Evolutionary conservation across 2,329 filamentous ascomycete species (phyloP).

Genomic region (Geosmithia putterillii): DNA sequence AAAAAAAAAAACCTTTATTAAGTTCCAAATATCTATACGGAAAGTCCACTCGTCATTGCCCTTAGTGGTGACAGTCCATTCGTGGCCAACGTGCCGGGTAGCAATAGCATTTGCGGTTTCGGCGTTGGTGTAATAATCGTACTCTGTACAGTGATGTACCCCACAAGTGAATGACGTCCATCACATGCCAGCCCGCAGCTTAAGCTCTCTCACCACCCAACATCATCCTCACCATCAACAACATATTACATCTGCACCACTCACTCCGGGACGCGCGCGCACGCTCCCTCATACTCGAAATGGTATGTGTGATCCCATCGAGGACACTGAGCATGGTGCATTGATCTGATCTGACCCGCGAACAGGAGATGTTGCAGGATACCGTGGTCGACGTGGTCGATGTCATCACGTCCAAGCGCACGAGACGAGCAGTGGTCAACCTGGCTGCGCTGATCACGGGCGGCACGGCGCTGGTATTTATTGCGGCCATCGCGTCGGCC

Average conservation of each 20-base stretch:
- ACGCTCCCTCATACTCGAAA: no score
- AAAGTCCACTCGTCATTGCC: no score
- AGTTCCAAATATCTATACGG: no score
- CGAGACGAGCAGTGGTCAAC: constrained; percentile 36
- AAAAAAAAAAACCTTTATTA: no score
- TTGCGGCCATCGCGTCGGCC: constrained; percentile 35
- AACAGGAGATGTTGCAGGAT: constrained; percentile 12
- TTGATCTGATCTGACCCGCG: neutral
- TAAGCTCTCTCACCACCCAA: neutral
- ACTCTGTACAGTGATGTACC: no score
- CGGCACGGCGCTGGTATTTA: constrained; percentile 29
- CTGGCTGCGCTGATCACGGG: constrained; percentile 28
- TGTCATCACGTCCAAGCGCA: constrained; percentile 34
- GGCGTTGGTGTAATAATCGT: no score
- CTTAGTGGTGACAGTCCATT: no score
- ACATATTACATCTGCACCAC: neutral
- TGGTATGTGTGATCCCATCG: neutral
- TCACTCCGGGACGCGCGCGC: no score
- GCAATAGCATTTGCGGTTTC: no score
- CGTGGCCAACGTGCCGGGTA: no score
- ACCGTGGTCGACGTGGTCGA: constrained; percentile 21
- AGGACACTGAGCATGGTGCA: neutral
- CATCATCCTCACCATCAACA: neutral
- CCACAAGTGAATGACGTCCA: neutral
- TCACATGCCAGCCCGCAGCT: neutral